Evolutionary conservation across 169 alveolate species (phyloP).

Genomic region (Haemoproteus tartakovskyi): DNA sequence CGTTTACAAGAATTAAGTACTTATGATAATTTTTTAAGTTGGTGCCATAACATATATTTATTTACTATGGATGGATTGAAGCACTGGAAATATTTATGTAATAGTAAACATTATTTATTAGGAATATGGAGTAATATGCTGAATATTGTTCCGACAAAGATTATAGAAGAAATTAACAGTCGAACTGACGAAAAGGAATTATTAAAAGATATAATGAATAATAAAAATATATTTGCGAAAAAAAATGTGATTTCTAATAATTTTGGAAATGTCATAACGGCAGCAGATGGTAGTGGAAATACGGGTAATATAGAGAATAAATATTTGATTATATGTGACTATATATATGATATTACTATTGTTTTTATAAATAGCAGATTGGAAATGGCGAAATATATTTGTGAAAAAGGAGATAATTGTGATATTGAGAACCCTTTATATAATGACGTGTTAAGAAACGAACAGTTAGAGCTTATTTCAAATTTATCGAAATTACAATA

Average conservation of each 20-base stretch:
- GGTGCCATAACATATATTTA: slow-evolving; percentile 87
- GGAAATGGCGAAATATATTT: slow-evolving; percentile 45
- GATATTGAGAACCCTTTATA: slow-evolving; percentile 51
- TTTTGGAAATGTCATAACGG: too few species aligned
- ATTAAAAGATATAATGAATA: slow-evolving; percentile 26
- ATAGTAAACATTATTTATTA: slow-evolving; percentile 89
- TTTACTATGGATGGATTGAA: slow-evolving; percentile 87
- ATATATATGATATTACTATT: slow-evolving; percentile 39
- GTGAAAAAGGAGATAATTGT: slow-evolving; percentile 57
- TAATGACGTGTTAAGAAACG: slow-evolving; percentile 69
- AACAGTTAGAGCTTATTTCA: slow-evolving; percentile 74
- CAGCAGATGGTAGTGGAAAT: too few species aligned
- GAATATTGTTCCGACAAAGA: slow-evolving; percentile 47
- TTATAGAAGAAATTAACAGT: slow-evolving; percentile 57
- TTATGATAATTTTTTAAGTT: slow-evolving; percentile 81
- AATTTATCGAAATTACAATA: slow-evolving; percentile 70
- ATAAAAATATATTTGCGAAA: slow-evolving; percentile 41
- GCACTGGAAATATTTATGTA: slow-evolving; percentile 87
- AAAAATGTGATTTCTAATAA: slow-evolving; percentile 37
- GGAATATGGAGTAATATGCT: slow-evolving; percentile 91
- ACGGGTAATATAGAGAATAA: slow-evolving; percentile 40
- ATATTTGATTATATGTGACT: slow-evolving; percentile 46
- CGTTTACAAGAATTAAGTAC: slow-evolving; percentile 81
- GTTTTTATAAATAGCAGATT: slow-evolving; percentile 49
- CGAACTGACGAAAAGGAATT: slow-evolving; percentile 61